A percentile compares a stretch with the other conserved stretches of the same genome.
Conservation (phyloP, 257 asterid genomes). For the Penstemon eatonii region DNA sequence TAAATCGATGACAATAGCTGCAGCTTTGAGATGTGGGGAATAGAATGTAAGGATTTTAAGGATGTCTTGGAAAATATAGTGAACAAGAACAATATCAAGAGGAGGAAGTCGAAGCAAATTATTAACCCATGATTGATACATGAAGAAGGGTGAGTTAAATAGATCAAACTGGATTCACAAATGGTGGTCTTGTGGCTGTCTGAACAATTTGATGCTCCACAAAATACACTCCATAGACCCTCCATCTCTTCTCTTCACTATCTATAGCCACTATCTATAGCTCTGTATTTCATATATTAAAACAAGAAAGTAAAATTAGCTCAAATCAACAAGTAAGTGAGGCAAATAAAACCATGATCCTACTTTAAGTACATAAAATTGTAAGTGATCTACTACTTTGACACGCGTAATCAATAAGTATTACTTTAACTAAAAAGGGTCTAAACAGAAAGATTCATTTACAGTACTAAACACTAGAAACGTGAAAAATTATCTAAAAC, state of each 20-base stretch:
- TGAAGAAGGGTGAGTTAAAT: slow-evolving; percentile 46
- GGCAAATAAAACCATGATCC: not conserved
- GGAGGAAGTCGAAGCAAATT: slow-evolving; percentile 51
- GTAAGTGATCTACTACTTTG: not conserved
- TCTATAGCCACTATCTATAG: slow-evolving; percentile 22
- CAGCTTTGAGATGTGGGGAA: slow-evolving; percentile 38
- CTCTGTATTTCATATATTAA: slow-evolving; percentile 28
- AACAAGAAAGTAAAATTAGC: slow-evolving; percentile 13
- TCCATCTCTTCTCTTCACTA: slow-evolving; percentile 46
- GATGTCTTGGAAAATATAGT: slow-evolving; percentile 40
- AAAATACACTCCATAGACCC: slow-evolving; percentile 54
- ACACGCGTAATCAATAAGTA: not conserved
- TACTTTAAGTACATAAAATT: no score
- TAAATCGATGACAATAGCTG: slow-evolving; percentile 58
- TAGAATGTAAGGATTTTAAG: slow-evolving; percentile 32
- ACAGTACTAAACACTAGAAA: not conserved
- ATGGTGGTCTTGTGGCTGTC: slow-evolving; percentile 23
- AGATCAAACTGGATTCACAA: slow-evolving; percentile 40
- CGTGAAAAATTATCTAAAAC: not conserved
- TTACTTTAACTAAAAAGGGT: no score
- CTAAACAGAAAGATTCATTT: not conserved
- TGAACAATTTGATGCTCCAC: slow-evolving; percentile 48
- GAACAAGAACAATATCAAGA: slow-evolving; percentile 48
- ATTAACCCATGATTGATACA: slow-evolving; percentile 50
- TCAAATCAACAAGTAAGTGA: not conserved